Conservation (phyloP, 2,329 filamentous ascomycete genomes). For the Colletotrichum camelliae region DNA sequence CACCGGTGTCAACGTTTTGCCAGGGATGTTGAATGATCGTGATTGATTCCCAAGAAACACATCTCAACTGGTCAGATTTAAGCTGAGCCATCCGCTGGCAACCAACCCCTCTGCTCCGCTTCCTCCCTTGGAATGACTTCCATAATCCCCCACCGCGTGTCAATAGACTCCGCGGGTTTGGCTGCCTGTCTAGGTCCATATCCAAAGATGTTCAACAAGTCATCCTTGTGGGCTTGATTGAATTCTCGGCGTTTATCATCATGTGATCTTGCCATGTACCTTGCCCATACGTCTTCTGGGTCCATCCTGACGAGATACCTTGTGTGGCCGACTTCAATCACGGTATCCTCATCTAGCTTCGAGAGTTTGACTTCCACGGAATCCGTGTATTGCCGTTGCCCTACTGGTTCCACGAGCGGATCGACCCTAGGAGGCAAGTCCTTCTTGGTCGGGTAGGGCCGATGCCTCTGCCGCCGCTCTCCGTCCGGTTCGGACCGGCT, state of each 20-base stretch:
- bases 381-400: no score
- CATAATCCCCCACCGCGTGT: not conserved
- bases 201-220: not conserved
- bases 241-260: fast-evolving
- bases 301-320: not conserved
- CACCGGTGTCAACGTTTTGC: no score
- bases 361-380: not conserved
- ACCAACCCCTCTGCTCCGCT: not conserved
- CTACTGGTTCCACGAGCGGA: not conserved
- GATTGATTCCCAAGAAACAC: fast-evolving
- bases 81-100: not conserved
- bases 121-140: not conserved
- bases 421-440: not conserved
- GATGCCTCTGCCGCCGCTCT: not conserved
- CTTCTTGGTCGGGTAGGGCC: not conserved
- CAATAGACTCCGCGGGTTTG: not conserved
- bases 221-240: not conserved
- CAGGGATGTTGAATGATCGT: not conserved
- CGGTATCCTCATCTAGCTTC: not conserved
- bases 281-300: not conserved
- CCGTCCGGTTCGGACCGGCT: not conserved
- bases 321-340: not conserved
- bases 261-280: not conserved
- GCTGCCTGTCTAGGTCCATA: not conserved
- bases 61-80: fast-evolving